phyloP scores from a whole-genome alignment of 345 rosid species.

The Populus nigra region DNA sequence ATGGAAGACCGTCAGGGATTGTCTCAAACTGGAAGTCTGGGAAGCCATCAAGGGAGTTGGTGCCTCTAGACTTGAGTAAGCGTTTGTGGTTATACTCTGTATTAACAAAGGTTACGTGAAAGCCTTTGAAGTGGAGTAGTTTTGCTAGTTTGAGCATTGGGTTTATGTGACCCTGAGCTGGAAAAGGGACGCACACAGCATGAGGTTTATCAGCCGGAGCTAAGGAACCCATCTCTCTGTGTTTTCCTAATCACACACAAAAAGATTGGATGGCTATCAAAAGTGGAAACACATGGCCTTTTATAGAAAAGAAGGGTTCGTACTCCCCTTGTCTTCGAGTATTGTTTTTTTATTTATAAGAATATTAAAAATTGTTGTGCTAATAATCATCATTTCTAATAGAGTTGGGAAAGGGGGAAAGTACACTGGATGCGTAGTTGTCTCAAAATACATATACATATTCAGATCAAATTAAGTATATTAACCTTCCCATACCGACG shows the following conservation, averaged over 20 bases:
- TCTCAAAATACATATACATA: rapidly evolving
- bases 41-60: constrained; percentile 10
- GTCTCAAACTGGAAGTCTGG: constrained; percentile 31
- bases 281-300: too few relatives aligned
- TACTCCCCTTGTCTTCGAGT: too few relatives aligned
- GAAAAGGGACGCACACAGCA: constrained; percentile 52
- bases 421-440: too few relatives aligned
- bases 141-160: constrained; percentile 53
- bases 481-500: too few relatives aligned
- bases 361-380: too few relatives aligned
- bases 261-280: not conserved
- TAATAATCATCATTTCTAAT: too few relatives aligned
- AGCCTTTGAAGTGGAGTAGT: constrained; percentile 43
- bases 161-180: constrained; percentile 55
- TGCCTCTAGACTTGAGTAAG: constrained; percentile 25
- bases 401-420: too few relatives aligned
- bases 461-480: too few relatives aligned
- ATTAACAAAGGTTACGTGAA: constrained; percentile 54
- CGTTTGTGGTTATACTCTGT: constrained; percentile 41
- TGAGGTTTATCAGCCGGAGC: constrained; percentile 22
- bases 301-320: too few relatives aligned
- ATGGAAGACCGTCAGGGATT: constrained; percentile 37
- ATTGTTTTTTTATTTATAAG: too few relatives aligned
- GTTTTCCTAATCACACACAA: too few relatives aligned
- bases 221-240: not conserved